Conservation (phyloP, 1,284 basidiomycete species). For the Ustilago nuda region DNA sequence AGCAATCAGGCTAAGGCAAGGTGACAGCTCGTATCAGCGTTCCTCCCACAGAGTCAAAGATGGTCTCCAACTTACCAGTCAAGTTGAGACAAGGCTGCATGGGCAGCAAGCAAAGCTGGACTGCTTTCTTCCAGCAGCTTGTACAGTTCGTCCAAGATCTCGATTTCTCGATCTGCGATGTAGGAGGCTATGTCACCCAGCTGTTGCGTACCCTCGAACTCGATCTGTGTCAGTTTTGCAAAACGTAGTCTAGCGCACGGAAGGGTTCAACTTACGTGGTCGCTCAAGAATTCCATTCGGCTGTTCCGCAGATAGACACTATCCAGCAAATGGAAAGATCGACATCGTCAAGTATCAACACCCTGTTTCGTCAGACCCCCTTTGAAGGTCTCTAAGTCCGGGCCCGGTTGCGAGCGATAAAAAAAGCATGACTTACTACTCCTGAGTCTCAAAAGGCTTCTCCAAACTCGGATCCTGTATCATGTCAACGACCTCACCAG, state of each 20-base stretch:
- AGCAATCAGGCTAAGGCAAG: constrained; percentile 24
- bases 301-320: constrained; percentile 48
- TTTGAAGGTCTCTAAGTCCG: too few relatives aligned
- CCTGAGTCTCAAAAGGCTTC: constrained; percentile 33
- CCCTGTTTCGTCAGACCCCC: too few relatives aligned
- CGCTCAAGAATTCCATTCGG: constrained; percentile 32
- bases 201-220: constrained; percentile 7
- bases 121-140: constrained; percentile 21
- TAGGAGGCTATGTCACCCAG: constrained; percentile 47
- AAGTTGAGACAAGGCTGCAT: constrained; percentile 31
- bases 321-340: not conserved
- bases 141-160: constrained; percentile 37
- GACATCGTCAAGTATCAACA: not conserved
- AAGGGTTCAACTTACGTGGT: constrained; percentile 17
- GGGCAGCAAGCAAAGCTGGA: constrained; percentile 15
- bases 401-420: too few relatives aligned
- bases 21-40: not conserved
- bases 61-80: constrained; percentile 30
- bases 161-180: constrained; percentile 50
- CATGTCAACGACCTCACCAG: constrained; percentile 28
- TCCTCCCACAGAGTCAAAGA: not conserved
- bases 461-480: constrained; percentile 25
- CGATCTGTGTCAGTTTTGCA: not conserved
- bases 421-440: constrained; percentile 14
- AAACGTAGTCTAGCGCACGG: not conserved